Percentiles rank a stretch among this genome's conserved stretches.
Conservation (phyloP, 139 green algal species). For the Tetradesmus obliquus region DNA sequence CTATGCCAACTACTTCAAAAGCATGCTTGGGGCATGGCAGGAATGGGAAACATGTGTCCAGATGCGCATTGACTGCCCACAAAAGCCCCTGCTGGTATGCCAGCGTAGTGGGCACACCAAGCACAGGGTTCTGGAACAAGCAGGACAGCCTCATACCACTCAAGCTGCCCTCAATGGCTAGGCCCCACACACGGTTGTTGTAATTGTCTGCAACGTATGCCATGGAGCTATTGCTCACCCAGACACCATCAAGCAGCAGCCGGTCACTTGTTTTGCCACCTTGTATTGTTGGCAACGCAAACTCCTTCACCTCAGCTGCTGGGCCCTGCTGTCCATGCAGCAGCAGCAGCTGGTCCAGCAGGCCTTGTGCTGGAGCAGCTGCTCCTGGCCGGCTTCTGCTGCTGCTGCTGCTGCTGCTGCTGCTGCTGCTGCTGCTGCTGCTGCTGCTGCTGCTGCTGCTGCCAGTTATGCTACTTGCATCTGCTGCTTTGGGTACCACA, state of each 20-base stretch:
- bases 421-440: neutral
- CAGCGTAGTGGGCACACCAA: conserved; percentile 30
- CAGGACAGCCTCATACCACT: neutral
- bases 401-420: neutral
- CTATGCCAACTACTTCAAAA: conserved; percentile 33
- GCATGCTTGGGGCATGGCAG: conserved; percentile 30
- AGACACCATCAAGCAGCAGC: conserved; percentile 37
- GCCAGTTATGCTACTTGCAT: neutral
- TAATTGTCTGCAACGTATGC: conserved; percentile 35
- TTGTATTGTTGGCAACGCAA: neutral
- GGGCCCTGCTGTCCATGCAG: neutral
- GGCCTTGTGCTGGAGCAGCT: neutral
- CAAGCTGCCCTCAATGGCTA: neutral
- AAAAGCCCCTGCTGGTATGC: neutral
- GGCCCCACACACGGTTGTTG: conserved; percentile 32
- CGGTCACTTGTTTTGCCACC: neutral
- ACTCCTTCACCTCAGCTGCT: neutral
- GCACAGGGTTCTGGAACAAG: neutral
- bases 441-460: conserved; percentile 32
- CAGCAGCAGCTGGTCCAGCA: neutral
- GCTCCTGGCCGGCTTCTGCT: neutral
- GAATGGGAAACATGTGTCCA: conserved; percentile 42
- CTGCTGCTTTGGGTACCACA: neutral
- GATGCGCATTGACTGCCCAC: conserved; percentile 36
- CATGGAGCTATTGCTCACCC: neutral